Conservation (phyloP, 164 flowering plant species). For the Aristolochia contorta region DNA sequence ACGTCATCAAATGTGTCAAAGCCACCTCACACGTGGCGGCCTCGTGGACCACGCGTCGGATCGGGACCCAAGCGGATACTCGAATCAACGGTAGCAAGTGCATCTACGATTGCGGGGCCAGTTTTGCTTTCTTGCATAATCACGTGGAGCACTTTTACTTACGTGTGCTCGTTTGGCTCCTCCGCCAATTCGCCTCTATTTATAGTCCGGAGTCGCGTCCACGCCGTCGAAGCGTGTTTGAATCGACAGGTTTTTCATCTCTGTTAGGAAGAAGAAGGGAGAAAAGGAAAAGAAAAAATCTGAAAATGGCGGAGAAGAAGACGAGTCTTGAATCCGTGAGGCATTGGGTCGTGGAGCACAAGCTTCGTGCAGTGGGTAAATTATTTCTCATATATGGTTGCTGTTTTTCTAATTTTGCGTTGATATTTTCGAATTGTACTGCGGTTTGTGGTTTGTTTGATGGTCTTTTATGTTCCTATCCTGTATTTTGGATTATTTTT, state of each 20-base stretch:
- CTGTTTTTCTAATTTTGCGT: background rate
- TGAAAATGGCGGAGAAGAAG: constrained; percentile 36
- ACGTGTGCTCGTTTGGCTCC: no score
- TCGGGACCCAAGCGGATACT: no score
- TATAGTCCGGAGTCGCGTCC: no score
- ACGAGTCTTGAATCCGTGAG: constrained; percentile 33
- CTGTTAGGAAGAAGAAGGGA: background rate
- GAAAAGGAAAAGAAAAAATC: background rate
- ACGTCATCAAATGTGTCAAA: no score
- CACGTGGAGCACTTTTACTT: no score
- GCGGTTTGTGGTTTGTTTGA: background rate
- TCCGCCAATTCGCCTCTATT: no score
- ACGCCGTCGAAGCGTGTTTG: no score
- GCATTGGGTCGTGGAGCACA: constrained; percentile 71
- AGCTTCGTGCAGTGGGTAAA: constrained; percentile 81
- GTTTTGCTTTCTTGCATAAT: no score
- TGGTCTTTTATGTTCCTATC: background rate
- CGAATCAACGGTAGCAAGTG: no score
- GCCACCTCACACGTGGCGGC: no score
- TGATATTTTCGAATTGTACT: background rate
- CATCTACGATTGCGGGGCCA: no score
- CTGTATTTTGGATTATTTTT: background rate
- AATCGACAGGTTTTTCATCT: background rate
- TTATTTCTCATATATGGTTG: background rate
- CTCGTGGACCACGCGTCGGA: no score